A percentile compares a stretch with the other conserved stretches of the same genome.
Conservation (phyloP, 257 asterid species). For the Henckelia pumila region DNA sequence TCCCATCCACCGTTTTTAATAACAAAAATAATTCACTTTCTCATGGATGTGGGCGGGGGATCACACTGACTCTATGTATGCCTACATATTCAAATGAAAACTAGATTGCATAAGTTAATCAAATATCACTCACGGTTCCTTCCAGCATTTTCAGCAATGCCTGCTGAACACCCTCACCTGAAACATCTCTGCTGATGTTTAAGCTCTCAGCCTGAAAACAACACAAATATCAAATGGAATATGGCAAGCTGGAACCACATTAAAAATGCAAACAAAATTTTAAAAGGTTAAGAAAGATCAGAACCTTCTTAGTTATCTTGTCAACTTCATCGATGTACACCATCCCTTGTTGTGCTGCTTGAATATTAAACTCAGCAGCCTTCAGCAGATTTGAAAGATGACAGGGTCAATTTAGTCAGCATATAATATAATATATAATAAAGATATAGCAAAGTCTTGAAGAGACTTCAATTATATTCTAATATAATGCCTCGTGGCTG, state of each 20-base stretch:
- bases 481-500: constrained; percentile 15
- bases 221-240: constrained; percentile 22
- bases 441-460: constrained; percentile 10
- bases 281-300: constrained; percentile 18
- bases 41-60: constrained; percentile 16
- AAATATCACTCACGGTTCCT: constrained; percentile 73
- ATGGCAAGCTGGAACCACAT: constrained; percentile 17
- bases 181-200: constrained; percentile 91
- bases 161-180: constrained; percentile 98
- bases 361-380: constrained; percentile 93
- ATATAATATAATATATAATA: constrained; percentile 17
- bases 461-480: not conserved
- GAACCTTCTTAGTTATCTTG: constrained; percentile 92
- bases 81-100: constrained; percentile 18
- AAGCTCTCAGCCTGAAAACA: constrained; percentile 77
- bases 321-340: constrained; percentile 96
- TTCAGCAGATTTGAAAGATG: constrained; percentile 39
- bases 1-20: not conserved
- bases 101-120: constrained; percentile 16
- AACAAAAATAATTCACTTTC: not conserved
- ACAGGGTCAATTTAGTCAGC: constrained; percentile 28
- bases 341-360: constrained; percentile 98
- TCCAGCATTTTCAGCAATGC: constrained; percentile 93
- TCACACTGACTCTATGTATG: constrained; percentile 15
- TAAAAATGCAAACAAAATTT: constrained; percentile 17